phyloP scores from a whole-genome alignment of 1,284 basidiomycete genomes.

The Austroboletus olivaceoglutinosus region DNA sequence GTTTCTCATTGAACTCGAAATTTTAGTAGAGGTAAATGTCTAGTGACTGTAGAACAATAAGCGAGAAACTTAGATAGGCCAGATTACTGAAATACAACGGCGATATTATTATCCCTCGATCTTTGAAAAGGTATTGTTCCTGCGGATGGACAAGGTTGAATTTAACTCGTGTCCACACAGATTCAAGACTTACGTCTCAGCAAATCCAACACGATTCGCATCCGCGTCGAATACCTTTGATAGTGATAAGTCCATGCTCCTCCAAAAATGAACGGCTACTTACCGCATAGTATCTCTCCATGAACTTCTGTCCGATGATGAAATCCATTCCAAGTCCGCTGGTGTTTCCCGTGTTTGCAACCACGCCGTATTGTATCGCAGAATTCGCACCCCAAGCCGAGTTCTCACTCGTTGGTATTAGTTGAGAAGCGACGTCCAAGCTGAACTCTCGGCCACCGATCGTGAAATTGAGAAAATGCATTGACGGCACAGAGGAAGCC shows the following conservation, averaged over 20 bases:
- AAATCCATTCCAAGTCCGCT: constrained; percentile 25
- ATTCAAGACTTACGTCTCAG: constrained; percentile 23
- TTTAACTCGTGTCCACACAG: not conserved
- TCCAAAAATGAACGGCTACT: not conserved
- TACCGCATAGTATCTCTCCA: constrained; percentile 31
- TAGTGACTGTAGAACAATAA: too few species aligned
- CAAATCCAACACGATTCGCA: constrained; percentile 22
- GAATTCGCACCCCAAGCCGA: constrained; percentile 11
- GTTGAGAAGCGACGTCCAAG: constrained; percentile 25
- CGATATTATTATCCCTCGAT: not conserved
- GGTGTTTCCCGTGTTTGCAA: constrained; percentile 4
- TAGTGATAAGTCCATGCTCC: not conserved
- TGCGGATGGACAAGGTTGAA: constrained; percentile 2
- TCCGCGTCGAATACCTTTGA: constrained; percentile 27
- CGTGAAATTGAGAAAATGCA: constrained; percentile 21
- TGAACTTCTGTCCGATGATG: constrained; percentile 27
- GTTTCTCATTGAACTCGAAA: too few species aligned
- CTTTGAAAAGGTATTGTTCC: constrained; percentile 13
- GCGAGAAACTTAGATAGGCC: too few species aligned
- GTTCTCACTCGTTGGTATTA: constrained; percentile 25
- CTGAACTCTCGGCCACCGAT: constrained; percentile 14
- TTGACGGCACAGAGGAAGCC: constrained; percentile 11
- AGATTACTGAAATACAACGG: too few species aligned
- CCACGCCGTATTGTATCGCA: constrained; percentile 19
- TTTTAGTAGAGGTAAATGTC: too few species aligned